Conservation (phyloP, 1,284 basidiomycete genomes). For the Microbotryum intermedium region DNA sequence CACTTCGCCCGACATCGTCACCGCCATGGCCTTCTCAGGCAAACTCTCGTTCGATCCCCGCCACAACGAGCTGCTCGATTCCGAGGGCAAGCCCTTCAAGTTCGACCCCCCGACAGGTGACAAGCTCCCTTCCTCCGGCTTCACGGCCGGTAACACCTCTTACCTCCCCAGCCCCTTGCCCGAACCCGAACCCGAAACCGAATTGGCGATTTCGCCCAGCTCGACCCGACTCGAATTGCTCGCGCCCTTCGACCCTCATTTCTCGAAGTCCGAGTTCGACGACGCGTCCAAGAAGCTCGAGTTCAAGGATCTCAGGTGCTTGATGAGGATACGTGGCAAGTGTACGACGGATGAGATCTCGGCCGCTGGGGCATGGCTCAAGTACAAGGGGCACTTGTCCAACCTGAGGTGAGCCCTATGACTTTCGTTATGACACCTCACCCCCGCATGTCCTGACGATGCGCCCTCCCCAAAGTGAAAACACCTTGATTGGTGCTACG, state of each 20-base stretch:
- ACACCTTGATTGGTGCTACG: conserved; percentile 57
- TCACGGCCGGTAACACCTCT: conserved; percentile 64
- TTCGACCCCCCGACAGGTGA: conserved; percentile 77
- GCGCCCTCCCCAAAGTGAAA: conserved; percentile 23
- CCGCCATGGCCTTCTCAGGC: conserved; percentile 85
- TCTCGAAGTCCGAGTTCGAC: conserved; percentile 45
- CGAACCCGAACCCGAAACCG: conserved; percentile 54
- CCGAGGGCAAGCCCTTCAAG: conserved; percentile 53
- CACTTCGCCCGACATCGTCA: conserved; percentile 92
- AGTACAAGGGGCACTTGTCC: conserved; percentile 64
- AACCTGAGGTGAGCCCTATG: conserved; percentile 30
- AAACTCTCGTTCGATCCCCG: conserved; percentile 90
- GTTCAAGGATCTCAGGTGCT: conserved; percentile 57
- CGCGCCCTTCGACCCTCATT: conserved; percentile 75
- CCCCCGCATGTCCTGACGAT: background rate
- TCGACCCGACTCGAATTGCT: conserved; percentile 81
- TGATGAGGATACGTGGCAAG: conserved; percentile 90
- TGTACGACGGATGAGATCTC: conserved; percentile 98
- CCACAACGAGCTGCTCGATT: conserved; percentile 64
- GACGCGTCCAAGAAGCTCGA: conserved; percentile 56
- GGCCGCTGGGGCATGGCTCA: conserved; percentile 93
- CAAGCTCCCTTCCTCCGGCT: conserved; percentile 76
- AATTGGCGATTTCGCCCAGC: conserved; percentile 67
- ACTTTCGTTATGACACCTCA: background rate
- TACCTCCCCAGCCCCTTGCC: conserved; percentile 76